Percentiles rank a stretch among this genome's conserved stretches.
Conservation (phyloP, 2,329 filamentous ascomycete genomes). For the Claviceps arundinis region DNA sequence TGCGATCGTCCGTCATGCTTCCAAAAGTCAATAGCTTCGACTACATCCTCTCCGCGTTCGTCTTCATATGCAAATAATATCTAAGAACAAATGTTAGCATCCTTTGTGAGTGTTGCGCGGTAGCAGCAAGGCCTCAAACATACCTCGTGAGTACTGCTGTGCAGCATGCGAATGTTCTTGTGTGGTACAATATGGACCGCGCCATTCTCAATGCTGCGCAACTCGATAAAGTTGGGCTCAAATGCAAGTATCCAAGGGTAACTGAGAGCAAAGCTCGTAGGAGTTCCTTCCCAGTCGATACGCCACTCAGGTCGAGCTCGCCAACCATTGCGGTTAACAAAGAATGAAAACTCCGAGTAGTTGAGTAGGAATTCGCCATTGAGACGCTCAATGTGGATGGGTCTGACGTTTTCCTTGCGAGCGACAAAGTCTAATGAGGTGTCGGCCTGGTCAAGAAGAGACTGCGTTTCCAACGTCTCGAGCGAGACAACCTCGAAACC, state of each 20-base stretch:
- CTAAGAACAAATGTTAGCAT: conserved; percentile 30
- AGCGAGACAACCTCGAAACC: conserved; percentile 96
- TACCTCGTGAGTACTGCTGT: conserved; percentile 94
- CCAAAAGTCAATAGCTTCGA: conserved; percentile 96
- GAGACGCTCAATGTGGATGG: conserved; percentile 93
- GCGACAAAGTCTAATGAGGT: conserved; percentile 96
- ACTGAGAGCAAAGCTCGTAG: conserved; percentile 83
- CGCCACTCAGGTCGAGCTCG: conserved; percentile 90
- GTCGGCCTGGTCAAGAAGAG: conserved; percentile 90
- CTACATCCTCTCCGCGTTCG: conserved; percentile 81
- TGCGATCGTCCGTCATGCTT: conserved; percentile 47
- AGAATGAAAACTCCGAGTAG: conserved; percentile 98
- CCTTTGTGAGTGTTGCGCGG: neutral
- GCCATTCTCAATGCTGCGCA: conserved; percentile 87
- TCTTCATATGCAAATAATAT: conserved; percentile 97
- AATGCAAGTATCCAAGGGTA: conserved; percentile 97
- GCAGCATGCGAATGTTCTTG: conserved; percentile 94
- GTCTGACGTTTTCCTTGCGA: conserved; percentile 81
- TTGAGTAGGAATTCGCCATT: conserved; percentile 96
- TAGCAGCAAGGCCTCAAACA: conserved; percentile 14
- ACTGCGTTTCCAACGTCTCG: conserved; percentile 96
- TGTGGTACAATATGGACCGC: conserved; percentile 92
- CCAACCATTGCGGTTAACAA: conserved; percentile 98
- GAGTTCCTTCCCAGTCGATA: conserved; percentile 93
- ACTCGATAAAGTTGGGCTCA: conserved; percentile 93